Evolutionary conservation across 2,329 filamentous ascomycete species (phyloP), one percentile per base, ranked within the genome.

Genomic region (Penicillium sp.): DNA sequence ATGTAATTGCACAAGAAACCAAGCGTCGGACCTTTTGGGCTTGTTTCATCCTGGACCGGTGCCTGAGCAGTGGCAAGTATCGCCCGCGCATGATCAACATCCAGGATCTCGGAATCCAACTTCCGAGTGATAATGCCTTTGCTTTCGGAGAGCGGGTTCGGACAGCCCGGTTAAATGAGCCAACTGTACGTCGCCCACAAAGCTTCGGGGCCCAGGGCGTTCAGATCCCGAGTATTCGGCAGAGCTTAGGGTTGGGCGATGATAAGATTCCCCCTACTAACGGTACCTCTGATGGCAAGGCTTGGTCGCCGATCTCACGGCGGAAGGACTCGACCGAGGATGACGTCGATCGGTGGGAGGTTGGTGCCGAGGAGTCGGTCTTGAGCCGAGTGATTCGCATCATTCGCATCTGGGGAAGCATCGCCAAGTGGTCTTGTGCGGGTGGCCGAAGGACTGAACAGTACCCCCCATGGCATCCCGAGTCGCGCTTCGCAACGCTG

Each of bases 21-120:
- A 76, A 78, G 58, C 78, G 83, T 16, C 78, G 83, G 5, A 84
- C 82, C 0, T 83, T 85, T 60, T 85, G 83, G 83, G 82, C 81
- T 51, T 85, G 82, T 62, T 85, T 83, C 64, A 80, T 84, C 50
- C 73, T 85, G 65, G 83, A 85, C 67, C 77, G 82, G 3, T 84
- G 81, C 58, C 62, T 84, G 26, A 84, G 81, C 62, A 81, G 79
- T 62, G 82, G 82, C 19, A 81, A 81, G 55, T 80, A 82, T 63
- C 77, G 82, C 4, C 82, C 81, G 1, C 79, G 80, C 29, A 83
- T 82, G 77, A 69, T 85, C 44, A 75, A 77, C 19, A 74, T 80
- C 2, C 74, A 77, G 31, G 79, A 85, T 39, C 65, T 85, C 16
- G 76, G 74, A 14, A 81, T 84, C 19, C 83, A 85, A 60, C 74